Conservation (phyloP, 2,329 filamentous ascomycete genomes). For the Cladosporium sp. region DNA sequence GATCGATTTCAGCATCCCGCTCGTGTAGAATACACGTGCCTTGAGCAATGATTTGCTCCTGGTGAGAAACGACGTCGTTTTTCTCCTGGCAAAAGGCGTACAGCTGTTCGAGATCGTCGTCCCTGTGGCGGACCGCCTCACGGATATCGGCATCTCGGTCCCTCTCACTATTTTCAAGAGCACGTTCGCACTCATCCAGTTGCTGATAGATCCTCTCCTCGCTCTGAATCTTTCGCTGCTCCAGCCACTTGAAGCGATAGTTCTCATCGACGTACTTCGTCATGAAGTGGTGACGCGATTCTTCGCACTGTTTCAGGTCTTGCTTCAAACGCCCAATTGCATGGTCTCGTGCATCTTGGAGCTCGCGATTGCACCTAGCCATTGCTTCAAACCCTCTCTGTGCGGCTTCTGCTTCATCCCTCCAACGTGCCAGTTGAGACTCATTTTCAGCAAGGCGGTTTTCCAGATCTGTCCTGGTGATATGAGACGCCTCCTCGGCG, state of each 20-base stretch:
- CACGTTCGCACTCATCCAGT: constrained; percentile 3
- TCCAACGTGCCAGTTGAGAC: neutral
- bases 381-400: neutral
- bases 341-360: neutral
- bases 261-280: constrained; percentile 17
- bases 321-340: constrained; percentile 2
- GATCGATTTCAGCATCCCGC: constrained; percentile 13
- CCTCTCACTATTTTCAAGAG: neutral
- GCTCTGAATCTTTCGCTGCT: constrained; percentile 12
- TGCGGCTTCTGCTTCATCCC: neutral
- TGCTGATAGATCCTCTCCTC: constrained; percentile 1
- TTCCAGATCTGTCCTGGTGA: neutral
- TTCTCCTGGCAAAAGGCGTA: constrained; percentile 9
- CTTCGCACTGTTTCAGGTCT: constrained; percentile 11
- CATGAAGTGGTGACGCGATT: constrained; percentile 17
- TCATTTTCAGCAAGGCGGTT: neutral
- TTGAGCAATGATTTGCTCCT: constrained; percentile 14
- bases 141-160: constrained; percentile 1
- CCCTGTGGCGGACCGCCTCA: neutral
- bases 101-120: constrained; percentile 14
- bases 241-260: constrained; percentile 16
- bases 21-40: constrained; percentile 11
- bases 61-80: neutral
- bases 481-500: neutral
- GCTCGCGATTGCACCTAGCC: constrained; percentile 6